Evolutionary conservation across 352 stramenopile species (phyloP).

Genomic region (Lagenidium sp.): DNA sequence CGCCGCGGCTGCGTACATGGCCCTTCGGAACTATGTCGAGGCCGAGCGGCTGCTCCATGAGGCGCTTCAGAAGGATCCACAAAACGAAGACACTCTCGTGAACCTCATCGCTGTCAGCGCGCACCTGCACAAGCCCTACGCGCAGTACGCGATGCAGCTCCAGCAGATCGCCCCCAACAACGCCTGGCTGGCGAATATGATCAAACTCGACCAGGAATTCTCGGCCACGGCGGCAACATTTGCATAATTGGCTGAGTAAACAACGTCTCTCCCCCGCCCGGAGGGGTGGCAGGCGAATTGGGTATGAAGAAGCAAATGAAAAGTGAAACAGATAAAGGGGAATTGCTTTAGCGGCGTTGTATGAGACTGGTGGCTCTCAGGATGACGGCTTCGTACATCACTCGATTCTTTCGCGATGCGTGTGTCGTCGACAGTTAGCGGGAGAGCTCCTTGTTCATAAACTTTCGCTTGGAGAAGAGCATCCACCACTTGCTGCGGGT

Average conservation of each 20-base stretch:
- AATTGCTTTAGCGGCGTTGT: too few species aligned
- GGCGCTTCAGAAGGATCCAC: conserved; percentile 72
- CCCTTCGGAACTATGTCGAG: conserved; percentile 84
- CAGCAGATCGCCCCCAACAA: conserved; percentile 66
- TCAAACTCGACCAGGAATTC: conserved; percentile 58
- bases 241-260: too few species aligned
- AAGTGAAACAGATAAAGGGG: too few species aligned
- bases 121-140: conserved; percentile 82
- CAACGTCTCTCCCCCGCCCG: too few species aligned
- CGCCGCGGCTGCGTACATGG: conserved; percentile 88
- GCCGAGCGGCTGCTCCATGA: conserved; percentile 87
- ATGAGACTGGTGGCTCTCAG: too few species aligned
- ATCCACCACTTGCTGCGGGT: conserved; percentile 93
- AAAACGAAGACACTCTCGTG: conserved; percentile 90
- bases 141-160: conserved; percentile 76
- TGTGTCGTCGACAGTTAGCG: conserved; percentile 23
- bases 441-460: conserved; percentile 91
- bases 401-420: too few species aligned
- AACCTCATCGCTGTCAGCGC: conserved; percentile 90
- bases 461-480: conserved; percentile 91
- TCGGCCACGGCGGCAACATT: conserved; percentile 55
- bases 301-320: conserved; percentile 1
- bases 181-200: conserved; percentile 65
- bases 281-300: background rate
- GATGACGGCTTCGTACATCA: too few species aligned